These are phyloP conservation scores for Pterocarpus macrocarpus DNA, from an alignment of 306 rosid genomes.

Conservation along the genomic window DNA sequence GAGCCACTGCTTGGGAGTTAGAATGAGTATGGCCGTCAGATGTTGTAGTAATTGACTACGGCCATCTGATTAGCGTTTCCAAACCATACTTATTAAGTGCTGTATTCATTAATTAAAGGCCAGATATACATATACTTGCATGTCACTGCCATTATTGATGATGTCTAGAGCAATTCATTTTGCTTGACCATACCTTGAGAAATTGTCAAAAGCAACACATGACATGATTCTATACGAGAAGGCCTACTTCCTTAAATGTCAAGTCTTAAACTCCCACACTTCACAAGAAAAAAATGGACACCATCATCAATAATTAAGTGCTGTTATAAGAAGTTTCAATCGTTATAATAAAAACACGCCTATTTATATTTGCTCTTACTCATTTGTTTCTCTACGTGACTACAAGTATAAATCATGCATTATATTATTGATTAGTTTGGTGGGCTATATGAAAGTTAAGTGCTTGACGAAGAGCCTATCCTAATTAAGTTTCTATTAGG, in stretches of 20 bases:
- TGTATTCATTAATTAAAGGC: conserved; percentile 1
- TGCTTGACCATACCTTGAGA: conserved; percentile 22
- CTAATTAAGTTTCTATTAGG: too few relatives aligned
- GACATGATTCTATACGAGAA: conserved; percentile 40
- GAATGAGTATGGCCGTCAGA: conserved; percentile 30
- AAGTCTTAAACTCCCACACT: conserved; percentile 21
- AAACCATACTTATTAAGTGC: conserved; percentile 24
- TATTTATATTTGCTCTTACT: background rate
- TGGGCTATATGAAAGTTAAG: too few relatives aligned
- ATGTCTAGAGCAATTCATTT: conserved; percentile 30
- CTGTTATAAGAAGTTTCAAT: background rate
- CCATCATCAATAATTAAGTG: conserved; percentile 33
- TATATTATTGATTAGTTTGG: too few relatives aligned
- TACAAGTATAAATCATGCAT: too few relatives aligned
- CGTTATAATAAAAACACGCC: background rate
- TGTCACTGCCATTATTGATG: conserved; percentile 41
- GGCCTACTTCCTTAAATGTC: conserved; percentile 34
- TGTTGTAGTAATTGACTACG: conserved; percentile 55
- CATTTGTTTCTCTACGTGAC: too few relatives aligned
- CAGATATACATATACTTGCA: background rate
- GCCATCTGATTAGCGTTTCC: conserved; percentile 47
- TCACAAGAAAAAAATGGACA: conserved; percentile 28
- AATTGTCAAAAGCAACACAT: conserved; percentile 14
- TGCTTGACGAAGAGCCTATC: too few relatives aligned
- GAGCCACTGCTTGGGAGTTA: background rate